Evolutionary conservation across 345 rosid genomes (phyloP).

Genomic region (Camelina laxa): DNA sequence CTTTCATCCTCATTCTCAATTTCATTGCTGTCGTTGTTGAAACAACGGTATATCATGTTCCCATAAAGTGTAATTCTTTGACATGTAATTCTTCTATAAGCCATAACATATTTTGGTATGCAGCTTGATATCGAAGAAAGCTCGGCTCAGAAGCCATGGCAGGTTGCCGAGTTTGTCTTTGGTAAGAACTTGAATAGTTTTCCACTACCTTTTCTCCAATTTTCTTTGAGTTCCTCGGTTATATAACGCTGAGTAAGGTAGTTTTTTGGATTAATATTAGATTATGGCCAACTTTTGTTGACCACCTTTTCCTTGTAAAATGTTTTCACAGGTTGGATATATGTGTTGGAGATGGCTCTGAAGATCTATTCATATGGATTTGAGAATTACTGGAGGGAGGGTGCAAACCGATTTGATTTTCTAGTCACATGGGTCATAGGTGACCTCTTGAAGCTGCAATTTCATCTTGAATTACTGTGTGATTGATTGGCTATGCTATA

Average conservation of each 20-base stretch:
- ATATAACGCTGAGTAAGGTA: not conserved
- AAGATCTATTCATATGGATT: slow-evolving; percentile 89
- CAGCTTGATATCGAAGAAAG: slow-evolving; percentile 96
- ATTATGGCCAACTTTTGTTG: not conserved
- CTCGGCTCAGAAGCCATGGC: slow-evolving; percentile 89
- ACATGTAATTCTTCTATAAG: slow-evolving; percentile 10
- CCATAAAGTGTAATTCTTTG: slow-evolving; percentile 12
- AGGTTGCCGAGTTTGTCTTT: slow-evolving; percentile 79
- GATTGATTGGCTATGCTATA: slow-evolving; percentile 28
- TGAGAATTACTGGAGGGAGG: slow-evolving; percentile 92
- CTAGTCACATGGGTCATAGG: slow-evolving; percentile 88
- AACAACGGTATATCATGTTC: slow-evolving; percentile 72
- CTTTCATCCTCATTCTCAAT: slow-evolving; percentile 78
- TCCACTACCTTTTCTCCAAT: slow-evolving; percentile 18
- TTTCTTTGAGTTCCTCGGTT: not conserved
- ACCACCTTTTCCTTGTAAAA: not conserved
- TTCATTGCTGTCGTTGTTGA: slow-evolving; percentile 82
- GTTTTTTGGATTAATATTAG: not conserved
- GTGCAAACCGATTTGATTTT: slow-evolving; percentile 95
- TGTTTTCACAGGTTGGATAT: slow-evolving; percentile 83
- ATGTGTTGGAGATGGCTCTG: slow-evolving; percentile 93
- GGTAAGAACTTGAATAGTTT: slow-evolving; percentile 59
- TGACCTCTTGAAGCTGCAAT: slow-evolving; percentile 38
- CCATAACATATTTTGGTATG: slow-evolving; percentile 6
- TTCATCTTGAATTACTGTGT: slow-evolving; percentile 13